Evolutionary conservation across 129 eudicot species (phyloP).

Genomic region (Mikania micrantha): DNA sequence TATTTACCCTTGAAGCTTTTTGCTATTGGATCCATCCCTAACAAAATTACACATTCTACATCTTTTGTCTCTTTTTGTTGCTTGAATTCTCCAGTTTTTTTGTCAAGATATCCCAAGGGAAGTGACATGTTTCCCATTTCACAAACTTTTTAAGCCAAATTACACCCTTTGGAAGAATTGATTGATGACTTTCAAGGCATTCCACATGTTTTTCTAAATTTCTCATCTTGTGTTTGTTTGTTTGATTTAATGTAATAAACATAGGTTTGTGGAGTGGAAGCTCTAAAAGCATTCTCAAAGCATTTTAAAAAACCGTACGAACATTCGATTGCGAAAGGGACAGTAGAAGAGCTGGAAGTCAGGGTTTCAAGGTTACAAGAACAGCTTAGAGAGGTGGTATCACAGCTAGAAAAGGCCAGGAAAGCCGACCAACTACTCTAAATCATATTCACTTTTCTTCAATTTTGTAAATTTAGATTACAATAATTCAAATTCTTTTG

Average conservation of each 20-base stretch:
- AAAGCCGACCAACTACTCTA: constrained; percentile 49
- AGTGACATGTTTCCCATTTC: not conserved
- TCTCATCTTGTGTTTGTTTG: not conserved
- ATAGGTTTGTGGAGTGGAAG: constrained; percentile 93
- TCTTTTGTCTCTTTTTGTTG: not conserved
- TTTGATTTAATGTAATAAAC: not conserved
- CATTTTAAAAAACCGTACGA: constrained; percentile 52
- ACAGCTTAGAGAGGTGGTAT: constrained; percentile 69
- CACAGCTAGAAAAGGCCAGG: constrained; percentile 62
- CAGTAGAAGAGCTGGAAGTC: constrained; percentile 67
- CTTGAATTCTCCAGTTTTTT: not conserved
- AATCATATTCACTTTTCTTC: not conserved
- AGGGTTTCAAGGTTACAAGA: constrained; percentile 57
- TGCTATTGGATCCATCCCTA: no score
- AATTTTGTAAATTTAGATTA: not conserved
- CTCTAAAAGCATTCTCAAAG: constrained; percentile 59
- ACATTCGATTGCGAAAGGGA: constrained; percentile 38
- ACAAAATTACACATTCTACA: not conserved
- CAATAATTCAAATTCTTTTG: not conserved
- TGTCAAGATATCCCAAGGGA: not conserved
- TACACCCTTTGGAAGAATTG: not conserved
- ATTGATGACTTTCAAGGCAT: not conserved
- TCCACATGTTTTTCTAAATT: not conserved
- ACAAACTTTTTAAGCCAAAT: not conserved
- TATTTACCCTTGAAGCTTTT: not conserved